phyloP scores from a whole-genome alignment of 257 asterid species.

The Rehmannia glutinosa region DNA sequence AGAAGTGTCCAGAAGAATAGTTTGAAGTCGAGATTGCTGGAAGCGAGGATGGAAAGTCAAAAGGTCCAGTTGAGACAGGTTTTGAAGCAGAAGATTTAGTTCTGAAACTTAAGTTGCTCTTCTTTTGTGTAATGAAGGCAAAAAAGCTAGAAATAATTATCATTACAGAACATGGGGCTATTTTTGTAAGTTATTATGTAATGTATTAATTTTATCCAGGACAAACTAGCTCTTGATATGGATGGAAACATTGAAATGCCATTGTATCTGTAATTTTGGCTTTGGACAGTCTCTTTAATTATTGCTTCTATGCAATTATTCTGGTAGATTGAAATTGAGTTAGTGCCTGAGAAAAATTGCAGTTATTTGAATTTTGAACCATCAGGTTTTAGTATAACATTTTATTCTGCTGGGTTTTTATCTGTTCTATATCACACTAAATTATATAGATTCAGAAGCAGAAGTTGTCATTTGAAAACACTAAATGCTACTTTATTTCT shows the following conservation, averaged over 20 bases:
- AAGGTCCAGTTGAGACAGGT: slow-evolving; percentile 92
- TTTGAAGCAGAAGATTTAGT: slow-evolving; percentile 74
- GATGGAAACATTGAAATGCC: slow-evolving; percentile 12
- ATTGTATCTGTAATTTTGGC: slow-evolving; percentile 28
- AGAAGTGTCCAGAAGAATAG: slow-evolving; percentile 56
- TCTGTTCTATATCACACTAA: neutral
- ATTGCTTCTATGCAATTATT: slow-evolving; percentile 4
- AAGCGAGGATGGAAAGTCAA: slow-evolving; percentile 82
- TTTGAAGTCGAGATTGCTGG: slow-evolving; percentile 68
- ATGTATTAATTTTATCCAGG: slow-evolving; percentile 13
- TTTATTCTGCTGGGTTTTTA: neutral
- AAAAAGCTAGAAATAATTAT: neutral
- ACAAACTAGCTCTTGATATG: slow-evolving; percentile 15
- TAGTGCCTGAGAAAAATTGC: neutral
- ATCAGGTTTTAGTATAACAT: no score
- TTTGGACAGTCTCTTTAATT: slow-evolving; percentile 2
- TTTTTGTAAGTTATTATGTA: slow-evolving; percentile 15
- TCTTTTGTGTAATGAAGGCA: no score
- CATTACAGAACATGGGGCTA: neutral
- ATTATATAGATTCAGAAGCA: no score
- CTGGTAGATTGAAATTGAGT: neutral
- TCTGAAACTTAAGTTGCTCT: neutral
- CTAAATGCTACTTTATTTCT: no score
- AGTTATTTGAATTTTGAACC: no score
- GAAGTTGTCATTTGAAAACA: no score